Evolutionary conservation across 1,284 basidiomycete genomes (phyloP).

Genomic region (Ganoderma resinaceum): DNA sequence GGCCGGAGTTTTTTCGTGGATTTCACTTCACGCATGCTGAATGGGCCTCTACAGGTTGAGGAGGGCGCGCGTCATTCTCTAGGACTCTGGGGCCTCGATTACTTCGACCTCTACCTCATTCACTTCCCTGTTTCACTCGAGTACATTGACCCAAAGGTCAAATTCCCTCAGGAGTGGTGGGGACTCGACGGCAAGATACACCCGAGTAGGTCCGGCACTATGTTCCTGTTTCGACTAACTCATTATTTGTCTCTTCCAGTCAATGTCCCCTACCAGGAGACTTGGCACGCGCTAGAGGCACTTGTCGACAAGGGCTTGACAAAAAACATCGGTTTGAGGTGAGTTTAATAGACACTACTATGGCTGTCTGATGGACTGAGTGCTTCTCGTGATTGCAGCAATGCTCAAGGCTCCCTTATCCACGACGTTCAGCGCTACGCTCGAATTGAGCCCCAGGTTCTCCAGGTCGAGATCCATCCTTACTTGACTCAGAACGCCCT

Average conservation of each 20-base stretch:
- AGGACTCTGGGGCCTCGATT: constrained; percentile 78
- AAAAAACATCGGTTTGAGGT: constrained; percentile 81
- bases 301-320: constrained; percentile 73
- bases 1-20: constrained; percentile 4
- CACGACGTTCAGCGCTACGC: constrained; percentile 76
- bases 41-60: constrained; percentile 50
- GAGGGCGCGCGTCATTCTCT: constrained; percentile 68
- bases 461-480: constrained; percentile 83
- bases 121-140: constrained; percentile 83
- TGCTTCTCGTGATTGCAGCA: constrained; percentile 47
- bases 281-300: constrained; percentile 79
- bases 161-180: constrained; percentile 84
- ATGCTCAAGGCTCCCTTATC: constrained; percentile 68
- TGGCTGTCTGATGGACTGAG: not conserved
- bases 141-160: constrained; percentile 78
- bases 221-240: not conserved
- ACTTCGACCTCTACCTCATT: constrained; percentile 80
- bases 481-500: constrained; percentile 76
- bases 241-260: constrained; percentile 42
- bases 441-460: constrained; percentile 70
- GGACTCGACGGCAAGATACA: constrained; percentile 69
- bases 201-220: constrained; percentile 49
- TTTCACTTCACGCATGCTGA: constrained; percentile 8
- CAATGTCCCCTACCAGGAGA: constrained; percentile 76
- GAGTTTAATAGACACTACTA: constrained; percentile 11